Conservation (phyloP, 768 basidiomycete species). For the Scleroderma citrinum region DNA sequence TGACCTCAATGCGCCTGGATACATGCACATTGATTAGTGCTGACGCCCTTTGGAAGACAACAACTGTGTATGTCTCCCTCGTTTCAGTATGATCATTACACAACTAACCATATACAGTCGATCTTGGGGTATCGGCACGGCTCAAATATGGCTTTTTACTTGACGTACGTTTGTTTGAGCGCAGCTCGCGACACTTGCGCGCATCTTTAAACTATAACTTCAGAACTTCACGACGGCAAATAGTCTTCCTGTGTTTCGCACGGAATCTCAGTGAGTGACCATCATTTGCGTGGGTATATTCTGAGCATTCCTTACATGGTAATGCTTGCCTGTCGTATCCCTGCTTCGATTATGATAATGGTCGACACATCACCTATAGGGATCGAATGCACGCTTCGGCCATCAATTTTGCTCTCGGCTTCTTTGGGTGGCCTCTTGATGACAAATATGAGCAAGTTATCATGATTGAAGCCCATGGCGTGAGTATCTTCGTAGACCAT, state of each 20-base stretch:
- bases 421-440: conserved; percentile 71
- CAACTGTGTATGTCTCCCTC: conserved; percentile 59
- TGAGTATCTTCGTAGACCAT: conserved; percentile 27
- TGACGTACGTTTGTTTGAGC: conserved; percentile 31
- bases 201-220: conserved; percentile 6
- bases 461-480: conserved; percentile 60
- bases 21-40: conserved; percentile 35
- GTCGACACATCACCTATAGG: conserved; percentile 28
- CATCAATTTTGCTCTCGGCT: conserved; percentile 64
- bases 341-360: background rate
- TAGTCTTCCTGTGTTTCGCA: conserved; percentile 72
- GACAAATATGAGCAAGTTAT: conserved; percentile 72
- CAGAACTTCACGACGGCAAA: conserved; percentile 55
- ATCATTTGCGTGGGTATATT: too few species aligned
- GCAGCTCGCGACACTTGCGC: background rate
- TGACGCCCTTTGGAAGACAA: conserved; percentile 88
- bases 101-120: conserved; percentile 32
- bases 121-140: conserved; percentile 64
- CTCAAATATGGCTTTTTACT: conserved; percentile 78
- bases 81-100: background rate
- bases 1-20: background rate
- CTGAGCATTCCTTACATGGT: too few species aligned
- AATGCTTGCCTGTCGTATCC: background rate
- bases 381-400: conserved; percentile 69
- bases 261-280: conserved; percentile 58